phyloP scores from a whole-genome alignment of 108 stramenopile genomes.

The Pseudonitzschia multiseries region DNA sequence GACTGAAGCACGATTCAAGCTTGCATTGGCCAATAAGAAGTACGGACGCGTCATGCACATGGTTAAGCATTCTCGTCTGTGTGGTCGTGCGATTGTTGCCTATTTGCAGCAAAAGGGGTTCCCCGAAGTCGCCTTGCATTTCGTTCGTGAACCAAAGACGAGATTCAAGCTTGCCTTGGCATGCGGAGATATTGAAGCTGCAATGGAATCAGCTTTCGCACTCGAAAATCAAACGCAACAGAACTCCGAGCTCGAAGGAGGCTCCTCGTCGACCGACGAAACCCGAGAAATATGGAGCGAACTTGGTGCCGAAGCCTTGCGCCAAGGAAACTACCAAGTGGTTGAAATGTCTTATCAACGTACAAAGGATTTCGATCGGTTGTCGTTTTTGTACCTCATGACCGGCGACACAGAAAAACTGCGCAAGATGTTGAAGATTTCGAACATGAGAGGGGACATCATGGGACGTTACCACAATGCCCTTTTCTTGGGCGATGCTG shows the following conservation, averaged over 20 bases:
- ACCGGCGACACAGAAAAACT: conserved; percentile 95
- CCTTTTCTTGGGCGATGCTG: conserved; percentile 92
- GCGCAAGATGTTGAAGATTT: conserved; percentile 96
- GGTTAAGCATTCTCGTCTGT: conserved; percentile 91
- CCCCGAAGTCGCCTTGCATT: conserved; percentile 99
- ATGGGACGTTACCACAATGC: conserved; percentile 98
- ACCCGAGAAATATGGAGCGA: conserved; percentile 91
- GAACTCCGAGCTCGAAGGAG: conserved; percentile 11
- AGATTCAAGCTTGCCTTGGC: conserved; percentile 96
- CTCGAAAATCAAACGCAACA: conserved; percentile 66
- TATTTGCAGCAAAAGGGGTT: conserved; percentile 98
- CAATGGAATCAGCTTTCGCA: conserved; percentile 93
- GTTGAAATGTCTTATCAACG: conserved; percentile 99
- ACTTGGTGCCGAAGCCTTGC: conserved; percentile 92
- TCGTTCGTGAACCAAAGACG: conserved; percentile 94
- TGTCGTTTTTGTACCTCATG: conserved; percentile 96
- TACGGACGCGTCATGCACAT: conserved; percentile 98
- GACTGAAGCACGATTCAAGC: conserved; percentile 97
- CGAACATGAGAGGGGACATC: conserved; percentile 92
- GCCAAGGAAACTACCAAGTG: conserved; percentile 97
- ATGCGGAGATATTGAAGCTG: conserved; percentile 98
- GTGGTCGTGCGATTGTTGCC: conserved; percentile 95
- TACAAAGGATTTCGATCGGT: conserved; percentile 96
- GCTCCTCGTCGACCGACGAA: conserved; percentile 39
- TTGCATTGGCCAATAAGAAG: conserved; percentile 83